Percentiles rank a stretch among this genome's conserved stretches.
Conservation (phyloP, 2,329 filamentous ascomycete genomes). For the Dactylellina cionopaga region DNA sequence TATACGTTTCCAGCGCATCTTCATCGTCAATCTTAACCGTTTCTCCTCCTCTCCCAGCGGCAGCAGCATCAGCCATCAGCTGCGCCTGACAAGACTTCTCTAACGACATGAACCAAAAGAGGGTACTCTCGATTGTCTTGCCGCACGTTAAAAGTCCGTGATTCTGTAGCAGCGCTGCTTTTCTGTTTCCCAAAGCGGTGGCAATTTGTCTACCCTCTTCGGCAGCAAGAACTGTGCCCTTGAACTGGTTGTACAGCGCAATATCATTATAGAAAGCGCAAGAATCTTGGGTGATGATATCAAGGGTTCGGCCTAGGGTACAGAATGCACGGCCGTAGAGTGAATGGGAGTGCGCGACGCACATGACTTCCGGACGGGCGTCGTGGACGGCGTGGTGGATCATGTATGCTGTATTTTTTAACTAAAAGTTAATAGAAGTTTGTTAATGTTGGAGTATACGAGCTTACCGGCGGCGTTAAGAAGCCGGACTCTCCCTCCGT, state of each 20-base stretch:
- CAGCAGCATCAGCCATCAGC: conserved; percentile 69
- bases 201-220: conserved; percentile 67
- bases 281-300: conserved; percentile 70
- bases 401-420: conserved; percentile 65
- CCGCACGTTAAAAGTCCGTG: conserved; percentile 68
- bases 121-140: conserved; percentile 64
- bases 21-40: conserved; percentile 75
- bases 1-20: conserved; percentile 75
- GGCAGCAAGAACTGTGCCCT: conserved; percentile 66
- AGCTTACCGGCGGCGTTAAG: conserved; percentile 62
- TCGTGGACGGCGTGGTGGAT: conserved; percentile 71
- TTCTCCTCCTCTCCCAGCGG: conserved; percentile 70
- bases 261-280: conserved; percentile 65
- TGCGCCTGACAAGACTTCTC: conserved; percentile 60
- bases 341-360: conserved; percentile 70
- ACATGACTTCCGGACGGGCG: conserved; percentile 69
- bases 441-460: conserved; percentile 58
- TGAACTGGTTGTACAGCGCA: conserved; percentile 64
- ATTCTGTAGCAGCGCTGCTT: conserved; percentile 67
- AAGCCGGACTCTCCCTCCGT: conserved; percentile 66
- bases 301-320: conserved; percentile 69
- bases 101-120: conserved; percentile 68
- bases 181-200: conserved; percentile 63
- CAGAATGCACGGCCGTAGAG: conserved; percentile 72
- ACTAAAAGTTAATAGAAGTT: conserved; percentile 59